Conservation (phyloP, 2,329 filamentous ascomycete genomes). For the Pezicula rhizophila region DNA sequence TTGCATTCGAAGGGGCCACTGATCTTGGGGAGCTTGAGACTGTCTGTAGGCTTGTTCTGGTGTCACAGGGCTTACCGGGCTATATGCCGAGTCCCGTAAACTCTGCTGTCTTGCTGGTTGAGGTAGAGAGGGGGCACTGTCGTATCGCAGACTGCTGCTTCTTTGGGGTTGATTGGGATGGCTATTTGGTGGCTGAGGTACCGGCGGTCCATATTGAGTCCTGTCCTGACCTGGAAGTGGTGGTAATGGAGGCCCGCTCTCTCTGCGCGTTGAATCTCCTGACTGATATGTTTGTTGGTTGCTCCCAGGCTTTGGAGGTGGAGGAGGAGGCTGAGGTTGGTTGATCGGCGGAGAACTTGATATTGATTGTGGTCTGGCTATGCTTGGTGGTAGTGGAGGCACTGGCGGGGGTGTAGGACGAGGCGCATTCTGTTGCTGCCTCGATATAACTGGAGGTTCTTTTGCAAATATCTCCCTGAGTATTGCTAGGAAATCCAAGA, state of each 20-base stretch:
- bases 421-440: conserved; percentile 46
- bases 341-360: conserved; percentile 29
- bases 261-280: conserved; percentile 12
- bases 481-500: conserved; percentile 76
- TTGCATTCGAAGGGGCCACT: conserved; percentile 15
- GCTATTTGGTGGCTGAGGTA: conserved; percentile 10
- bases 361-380: conserved; percentile 49
- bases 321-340: conserved; percentile 25
- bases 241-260: conserved; percentile 26
- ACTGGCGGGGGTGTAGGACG: conserved; percentile 53
- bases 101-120: conserved; percentile 21
- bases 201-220: conserved; percentile 16
- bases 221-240: conserved; percentile 20
- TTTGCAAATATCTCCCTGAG: conserved; percentile 86
- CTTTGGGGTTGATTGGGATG: conserved; percentile 24
- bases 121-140: conserved; percentile 21
- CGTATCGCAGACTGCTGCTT: conserved; percentile 25
- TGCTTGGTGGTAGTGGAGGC: conserved; percentile 66
- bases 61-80: conserved; percentile 5
- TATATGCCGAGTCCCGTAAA: conserved; percentile 19
- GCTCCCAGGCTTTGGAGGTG: conserved; percentile 24
- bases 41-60: conserved; percentile 15
- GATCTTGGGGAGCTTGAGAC: conserved; percentile 15
- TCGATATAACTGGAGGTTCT: conserved; percentile 84
- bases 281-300: conserved; percentile 11